Evolutionary conservation across 225 moss, liverwort and hornwort species (phyloP).

Genomic region (Physcomitrellopsis africana): DNA sequence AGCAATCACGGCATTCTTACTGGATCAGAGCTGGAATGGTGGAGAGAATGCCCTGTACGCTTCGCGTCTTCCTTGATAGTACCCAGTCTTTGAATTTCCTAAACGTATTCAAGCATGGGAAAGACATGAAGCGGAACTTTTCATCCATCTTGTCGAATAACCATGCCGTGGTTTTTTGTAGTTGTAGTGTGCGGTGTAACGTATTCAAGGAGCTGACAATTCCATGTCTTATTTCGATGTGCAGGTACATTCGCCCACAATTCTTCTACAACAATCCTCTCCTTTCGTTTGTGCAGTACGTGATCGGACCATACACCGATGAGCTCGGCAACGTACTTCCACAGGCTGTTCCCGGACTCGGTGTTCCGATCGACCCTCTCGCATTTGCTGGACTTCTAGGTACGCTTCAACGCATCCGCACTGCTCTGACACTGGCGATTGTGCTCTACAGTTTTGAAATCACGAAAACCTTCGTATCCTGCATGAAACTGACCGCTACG

Average conservation of each 20-base stretch:
- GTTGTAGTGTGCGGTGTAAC: conserved; percentile 40
- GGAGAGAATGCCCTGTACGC: conserved; percentile 95
- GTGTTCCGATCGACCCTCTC: conserved; percentile 95
- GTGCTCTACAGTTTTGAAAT: conserved; percentile 1
- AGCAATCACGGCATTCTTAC: conserved; percentile 71
- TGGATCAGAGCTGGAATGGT: conserved; percentile 94
- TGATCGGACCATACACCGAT: conserved; percentile 88
- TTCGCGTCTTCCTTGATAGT: background rate
- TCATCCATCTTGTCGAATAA: background rate
- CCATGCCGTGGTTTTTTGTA: too few species aligned
- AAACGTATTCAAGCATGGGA: background rate
- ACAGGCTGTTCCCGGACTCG: conserved; percentile 91
- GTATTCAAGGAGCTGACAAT: background rate
- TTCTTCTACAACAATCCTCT: conserved; percentile 95
- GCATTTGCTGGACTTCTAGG: conserved; percentile 98
- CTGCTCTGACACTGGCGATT: conserved; percentile 27
- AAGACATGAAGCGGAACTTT: background rate
- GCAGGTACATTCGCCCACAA: conserved; percentile 90
- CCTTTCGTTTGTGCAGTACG: conserved; percentile 91
- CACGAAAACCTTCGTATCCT: conserved; percentile 30
- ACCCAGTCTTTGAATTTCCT: background rate
- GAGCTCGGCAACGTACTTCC: conserved; percentile 98
- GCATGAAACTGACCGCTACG: conserved; percentile 44
- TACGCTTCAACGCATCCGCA: conserved; percentile 30
- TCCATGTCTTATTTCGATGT: conserved; percentile 4